Base-by-base conservation (phyloP, 164 flowering plant species). In the Kingdonia uniflora region DNA sequence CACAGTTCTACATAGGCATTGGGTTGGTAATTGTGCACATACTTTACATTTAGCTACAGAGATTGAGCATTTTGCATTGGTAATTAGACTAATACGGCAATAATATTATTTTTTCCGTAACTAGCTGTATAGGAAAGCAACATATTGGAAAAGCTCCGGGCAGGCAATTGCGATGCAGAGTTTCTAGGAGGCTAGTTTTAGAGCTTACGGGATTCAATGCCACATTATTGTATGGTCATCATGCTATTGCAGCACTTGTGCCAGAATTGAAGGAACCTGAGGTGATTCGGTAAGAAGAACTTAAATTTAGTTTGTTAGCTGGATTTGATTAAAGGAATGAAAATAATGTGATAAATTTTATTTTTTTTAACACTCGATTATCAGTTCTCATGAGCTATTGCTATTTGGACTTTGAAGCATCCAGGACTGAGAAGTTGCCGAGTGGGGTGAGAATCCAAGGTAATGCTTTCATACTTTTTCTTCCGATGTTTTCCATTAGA, bases 401-500 rank as follows among this genome's bases (percentile, higher is more conserved):
- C 50, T 48, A 50, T 67, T 70, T 74, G 61, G 67, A 42, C 52
- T 70, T 78, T 77, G 78, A 82, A 85, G 90, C 64, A 51, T 72
- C 52, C 81, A 87, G 91, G 76, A 75, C 82, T 11, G 66, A 44
- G 59, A 84, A 78, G 81, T 71, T 73, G 54, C 55, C 76, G 19
- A 77, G 80, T 66, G 97, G 97, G 47, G 92, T 89, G 51, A 80
- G 65, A 70, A 65, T 94, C 64, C 88, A 88, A 87, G 99, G 99
- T 94, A 38, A 29, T 17, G 51, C 42, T 25, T n/a, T 52, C 26
- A 16, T 52, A 17, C 15, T 5, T 11, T 49, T 19, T 20, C 24
- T 24, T 15, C 15, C 49, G 20, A n/a, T 21, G 42, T 52, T 54
- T 21, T 41, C 4, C 15, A 25, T 40, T 11, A 17, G 41, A 24